Evolutionary conservation across 305 asterid species (phyloP), one percentile per base, ranked within the genome.

Genomic region (Stenogyne calaminthoides): DNA sequence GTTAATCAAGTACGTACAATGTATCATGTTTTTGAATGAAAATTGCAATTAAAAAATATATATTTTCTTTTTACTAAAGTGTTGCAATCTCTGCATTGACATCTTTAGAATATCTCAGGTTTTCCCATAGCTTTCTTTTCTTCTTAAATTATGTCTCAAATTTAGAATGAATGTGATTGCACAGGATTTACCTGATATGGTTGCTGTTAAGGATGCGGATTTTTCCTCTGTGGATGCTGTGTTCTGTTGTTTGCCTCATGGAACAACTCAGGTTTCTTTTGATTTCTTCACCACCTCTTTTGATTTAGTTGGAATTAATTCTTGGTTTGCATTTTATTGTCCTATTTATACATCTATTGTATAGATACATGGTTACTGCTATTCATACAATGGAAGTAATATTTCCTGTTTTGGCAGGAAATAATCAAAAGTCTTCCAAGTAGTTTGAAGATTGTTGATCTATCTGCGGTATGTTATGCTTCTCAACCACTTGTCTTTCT

Each of bases 231-330:
- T 92, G 12, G 98, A 92, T 90, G 97, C 96, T 55, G 85, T 92
- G 25, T 87, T 92, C 80, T 92, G 98, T 80, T 92, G 97, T 81
- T 87, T 92, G 86, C 98, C 98, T 12, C 97, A 90, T 81, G 98
- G 98, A 73, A 90, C 97, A 46, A 88, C 97, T 70, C 56, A 49
- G 56, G 56, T 49, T 47, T 49, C 20, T 49, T 49, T 49, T 16
- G 10, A 49, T 49, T 20, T 49, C 12, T 40, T 40, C 46, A 40
- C 3, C 12, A 64, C 51, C 73, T 72, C 20, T 1, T 5, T 58
- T 14, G 25, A 64, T 27, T 14, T 12, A 39, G 39, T 9, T 57
- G 67, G 70, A 69, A 69, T 70, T 44, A 62, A 2, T 49, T 49
- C 56, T n/a, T n/a, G 9, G 9, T 15, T 49, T 49, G 3, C 56